These are phyloP conservation scores for Alisma plantagoaquatica DNA, from an alignment of 106 monocot genomes.

Conservation along the genomic window DNA sequence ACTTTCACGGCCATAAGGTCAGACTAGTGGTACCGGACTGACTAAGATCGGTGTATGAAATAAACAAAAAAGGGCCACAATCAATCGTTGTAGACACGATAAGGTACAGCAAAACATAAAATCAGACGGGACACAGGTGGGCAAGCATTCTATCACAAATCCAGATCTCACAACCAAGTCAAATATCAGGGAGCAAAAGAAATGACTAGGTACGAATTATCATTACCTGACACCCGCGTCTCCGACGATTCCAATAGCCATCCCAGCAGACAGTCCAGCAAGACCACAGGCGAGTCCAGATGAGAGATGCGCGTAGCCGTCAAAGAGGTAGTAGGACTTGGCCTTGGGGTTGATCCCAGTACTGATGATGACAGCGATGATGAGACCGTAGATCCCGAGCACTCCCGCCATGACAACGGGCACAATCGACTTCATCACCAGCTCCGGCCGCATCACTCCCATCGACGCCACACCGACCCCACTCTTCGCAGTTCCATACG, in stretches of 20 bases:
- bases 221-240: constrained; percentile 14
- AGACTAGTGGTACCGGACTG: too few species aligned
- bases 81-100: too few species aligned
- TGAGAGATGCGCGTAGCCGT: constrained; percentile 16
- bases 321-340: constrained; percentile 15
- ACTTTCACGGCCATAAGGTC: too few species aligned
- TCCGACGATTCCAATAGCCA: constrained; percentile 19
- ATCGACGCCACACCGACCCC: constrained; percentile 18
- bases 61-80: too few species aligned
- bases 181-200: too few species aligned
- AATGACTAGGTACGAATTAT: neutral
- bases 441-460: constrained; percentile 17
- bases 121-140: too few species aligned
- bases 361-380: constrained; percentile 18
- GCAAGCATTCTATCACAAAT: too few species aligned
- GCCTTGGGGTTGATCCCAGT: constrained; percentile 24
- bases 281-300: constrained; percentile 18
- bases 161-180: too few species aligned
- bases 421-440: constrained; percentile 15
- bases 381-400: constrained; percentile 24
- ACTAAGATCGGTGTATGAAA: too few species aligned
- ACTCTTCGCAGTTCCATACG: constrained; percentile 21
- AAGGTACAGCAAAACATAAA: too few species aligned
- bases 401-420: constrained; percentile 27
- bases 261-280: constrained; percentile 18